Evolutionary conservation across 1,284 basidiomycete genomes (phyloP).

Genomic region (Cutaneotrichosporon sp.): DNA sequence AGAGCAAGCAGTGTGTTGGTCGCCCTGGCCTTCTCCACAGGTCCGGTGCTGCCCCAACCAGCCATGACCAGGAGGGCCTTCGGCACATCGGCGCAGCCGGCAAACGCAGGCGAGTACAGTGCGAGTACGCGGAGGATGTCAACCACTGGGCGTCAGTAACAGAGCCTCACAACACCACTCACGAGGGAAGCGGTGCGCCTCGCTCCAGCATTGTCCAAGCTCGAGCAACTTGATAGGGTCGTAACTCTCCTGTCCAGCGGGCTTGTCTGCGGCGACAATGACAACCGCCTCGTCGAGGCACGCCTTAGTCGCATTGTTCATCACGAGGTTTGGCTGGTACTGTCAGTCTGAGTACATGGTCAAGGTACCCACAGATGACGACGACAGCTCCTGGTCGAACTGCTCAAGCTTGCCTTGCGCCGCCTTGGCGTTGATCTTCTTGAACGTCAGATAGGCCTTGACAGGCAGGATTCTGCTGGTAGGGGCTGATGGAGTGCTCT

Average conservation of each 20-base stretch:
- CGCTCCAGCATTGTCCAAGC: slow-evolving; percentile 76
- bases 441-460: slow-evolving; percentile 66
- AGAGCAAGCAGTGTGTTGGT: slow-evolving; percentile 84
- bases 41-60: slow-evolving; percentile 63
- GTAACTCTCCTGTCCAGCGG: slow-evolving; percentile 36
- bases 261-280: slow-evolving; percentile 21
- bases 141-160: slow-evolving; percentile 61
- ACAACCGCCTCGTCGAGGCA: slow-evolving; percentile 18
- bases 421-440: slow-evolving; percentile 81
- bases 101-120: slow-evolving; percentile 60
- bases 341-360: neutral
- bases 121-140: slow-evolving; percentile 78
- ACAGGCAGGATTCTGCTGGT: slow-evolving; percentile 56
- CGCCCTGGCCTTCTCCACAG: slow-evolving; percentile 67
- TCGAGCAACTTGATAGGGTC: slow-evolving; percentile 67
- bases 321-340: slow-evolving; percentile 65
- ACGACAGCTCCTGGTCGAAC: slow-evolving; percentile 68
- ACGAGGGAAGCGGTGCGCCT: slow-evolving; percentile 71
- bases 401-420: slow-evolving; percentile 81
- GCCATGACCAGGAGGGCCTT: slow-evolving; percentile 66
- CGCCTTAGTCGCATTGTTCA: slow-evolving; percentile 60
- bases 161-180: neutral
- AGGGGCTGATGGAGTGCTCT: slow-evolving; percentile 35
- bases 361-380: slow-evolving; percentile 32
- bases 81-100: slow-evolving; percentile 57